Base-by-base conservation (phyloP, 805 yeast species). In the Kluyveromyces aestuarii region DNA sequence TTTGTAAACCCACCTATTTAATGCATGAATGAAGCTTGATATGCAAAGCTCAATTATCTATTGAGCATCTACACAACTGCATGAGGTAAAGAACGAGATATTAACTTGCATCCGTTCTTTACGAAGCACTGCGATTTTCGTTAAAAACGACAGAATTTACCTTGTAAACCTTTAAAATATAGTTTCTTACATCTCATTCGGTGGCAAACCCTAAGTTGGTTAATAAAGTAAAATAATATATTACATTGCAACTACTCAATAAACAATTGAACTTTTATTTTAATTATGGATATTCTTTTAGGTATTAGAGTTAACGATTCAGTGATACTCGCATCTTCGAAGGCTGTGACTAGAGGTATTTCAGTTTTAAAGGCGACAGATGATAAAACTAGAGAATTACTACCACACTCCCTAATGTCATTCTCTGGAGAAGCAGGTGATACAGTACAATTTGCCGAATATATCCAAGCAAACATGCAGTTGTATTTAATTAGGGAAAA, bases 371-470 rank as follows among this genome's bases (percentile, higher is more conserved):
- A 87, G 61, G 81, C 79, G 46, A 73, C 76, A 44, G 96, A 88
- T 67, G 89, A 84, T 68, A 88, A 88, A 70, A 87, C 95, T 9
- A 72, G 90, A 55, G 69, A 67, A 30, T 74, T 91, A 58, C 87
- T 87, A 57, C 76, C 81, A 37, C 91, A 84, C 63, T 78, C 86
- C 47, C 71, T 90, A 57, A 75, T 93, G 72, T 96, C 97, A 40
- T 90, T 72, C 71, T 84, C 95, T 1, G 99, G 99, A 49, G 99
- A 93, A 66, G 77, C 96, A 3, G 99, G 99, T 52, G 99, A 93
- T 64, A 87, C 97, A 49, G 88, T 84, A 7, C 93, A 90, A 64
- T 93, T 93, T 71, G 95, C 96, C 37, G 98, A 93, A 64, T 87
- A 82, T 62, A 80, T 91, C 53, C 93, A 87, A 66, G 99, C 96